Evolutionary conservation across 305 asterid genomes (phyloP).

Genomic region (Fraxinus xanthoxyloides): DNA sequence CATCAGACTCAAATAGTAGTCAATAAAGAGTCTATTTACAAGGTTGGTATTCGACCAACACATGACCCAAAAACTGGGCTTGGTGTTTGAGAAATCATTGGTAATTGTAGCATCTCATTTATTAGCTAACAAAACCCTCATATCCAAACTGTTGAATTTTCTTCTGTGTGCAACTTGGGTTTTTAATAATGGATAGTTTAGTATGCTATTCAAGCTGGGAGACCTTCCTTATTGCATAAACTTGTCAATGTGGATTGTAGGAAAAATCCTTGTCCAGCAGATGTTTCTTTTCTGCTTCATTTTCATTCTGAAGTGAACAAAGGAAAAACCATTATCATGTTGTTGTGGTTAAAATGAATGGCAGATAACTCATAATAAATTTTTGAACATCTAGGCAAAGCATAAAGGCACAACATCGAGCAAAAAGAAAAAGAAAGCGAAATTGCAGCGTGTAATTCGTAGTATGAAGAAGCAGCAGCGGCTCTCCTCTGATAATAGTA

Average conservation of each 20-base stretch:
- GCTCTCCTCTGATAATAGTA: slow-evolving; percentile 51
- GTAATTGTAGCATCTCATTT: not conserved
- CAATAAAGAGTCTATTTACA: slow-evolving; percentile 78
- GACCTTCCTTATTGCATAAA: slow-evolving; percentile 5
- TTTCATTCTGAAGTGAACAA: not conserved
- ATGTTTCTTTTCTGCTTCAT: slow-evolving; percentile 4
- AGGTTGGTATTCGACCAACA: slow-evolving; percentile 45
- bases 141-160: not conserved
- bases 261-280: not conserved
- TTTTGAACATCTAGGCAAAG: slow-evolving; percentile 57
- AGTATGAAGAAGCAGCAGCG: slow-evolving; percentile 97
- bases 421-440: slow-evolving; percentile 97
- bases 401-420: slow-evolving; percentile 88
- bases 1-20: slow-evolving; percentile 59
- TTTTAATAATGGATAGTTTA: slow-evolving; percentile 1
- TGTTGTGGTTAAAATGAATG: not conserved
- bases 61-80: slow-evolving; percentile 2
- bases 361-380: not conserved
- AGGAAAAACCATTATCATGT: not conserved
- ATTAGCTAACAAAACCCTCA: not conserved
- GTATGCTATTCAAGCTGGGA: not conserved
- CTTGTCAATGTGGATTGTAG: slow-evolving; percentile 14
- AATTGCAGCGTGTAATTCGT: slow-evolving; percentile 76
- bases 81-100: not conserved
- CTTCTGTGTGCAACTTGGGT: not conserved